Conservation (phyloP, 129 eudicot species). For the Cynara cardunculus region DNA sequence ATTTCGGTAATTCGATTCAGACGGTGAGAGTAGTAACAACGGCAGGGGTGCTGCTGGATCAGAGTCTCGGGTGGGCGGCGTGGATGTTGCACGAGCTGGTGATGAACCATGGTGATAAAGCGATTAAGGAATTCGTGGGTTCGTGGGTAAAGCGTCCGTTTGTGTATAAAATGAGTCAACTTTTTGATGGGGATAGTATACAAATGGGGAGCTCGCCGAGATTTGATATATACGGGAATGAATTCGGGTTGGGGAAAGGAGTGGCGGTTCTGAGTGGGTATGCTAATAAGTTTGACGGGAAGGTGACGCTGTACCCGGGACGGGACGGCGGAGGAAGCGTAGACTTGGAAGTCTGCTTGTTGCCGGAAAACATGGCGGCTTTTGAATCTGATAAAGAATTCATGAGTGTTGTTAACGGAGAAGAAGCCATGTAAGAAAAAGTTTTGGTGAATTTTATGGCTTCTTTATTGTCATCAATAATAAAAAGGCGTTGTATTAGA, state of each 20-base stretch:
- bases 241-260: constrained; percentile 70
- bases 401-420: constrained; percentile 6
- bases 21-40: not conserved
- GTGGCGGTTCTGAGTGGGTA: constrained; percentile 59
- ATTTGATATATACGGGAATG: constrained; percentile 69
- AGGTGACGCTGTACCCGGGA: constrained; percentile 45
- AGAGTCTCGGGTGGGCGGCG: constrained; percentile 52
- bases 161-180: constrained; percentile 20
- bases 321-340: constrained; percentile 36
- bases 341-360: constrained; percentile 38
- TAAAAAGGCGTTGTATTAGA: too few species aligned
- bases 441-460: too few species aligned
- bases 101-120: constrained; percentile 28
- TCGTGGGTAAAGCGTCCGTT: constrained; percentile 36
- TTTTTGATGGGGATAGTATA: constrained; percentile 31
- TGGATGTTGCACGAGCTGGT: constrained; percentile 39
- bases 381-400: constrained; percentile 43
- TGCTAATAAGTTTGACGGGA: constrained; percentile 60
- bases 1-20: constrained; percentile 45
- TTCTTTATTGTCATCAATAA: too few species aligned
- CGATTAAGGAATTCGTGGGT: constrained; percentile 19
- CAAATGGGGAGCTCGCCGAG: constrained; percentile 60
- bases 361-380: constrained; percentile 24
- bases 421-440: not conserved
- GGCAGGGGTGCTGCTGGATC: constrained; percentile 27